Percentiles rank a stretch among this genome's conserved stretches.
Evolutionary conservation across 1,284 basidiomycete genomes (phyloP).

Genomic region (Volvariella volvacea): DNA sequence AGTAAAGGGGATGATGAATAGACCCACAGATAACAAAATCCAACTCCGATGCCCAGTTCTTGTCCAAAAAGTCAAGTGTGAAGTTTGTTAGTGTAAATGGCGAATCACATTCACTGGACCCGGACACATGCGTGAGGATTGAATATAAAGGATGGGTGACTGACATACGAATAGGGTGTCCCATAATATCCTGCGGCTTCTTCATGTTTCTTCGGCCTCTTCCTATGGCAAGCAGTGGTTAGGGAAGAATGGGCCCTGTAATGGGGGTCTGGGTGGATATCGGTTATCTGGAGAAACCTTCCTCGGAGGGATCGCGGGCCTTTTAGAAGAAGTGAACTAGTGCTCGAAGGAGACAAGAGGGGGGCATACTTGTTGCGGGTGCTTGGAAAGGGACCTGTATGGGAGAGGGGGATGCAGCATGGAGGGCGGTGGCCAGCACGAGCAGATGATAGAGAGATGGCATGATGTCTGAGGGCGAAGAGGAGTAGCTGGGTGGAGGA

Average conservation of each 20-base stretch:
- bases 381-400: slow-evolving; percentile 20
- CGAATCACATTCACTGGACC: slow-evolving; percentile 79
- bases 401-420: slow-evolving; percentile 12
- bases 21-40: slow-evolving; percentile 81
- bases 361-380: slow-evolving; percentile 2
- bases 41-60: slow-evolving; percentile 77
- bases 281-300: slow-evolving; percentile 71
- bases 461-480: slow-evolving; percentile 1
- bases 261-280: slow-evolving; percentile 74
- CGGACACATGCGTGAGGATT: slow-evolving; percentile 3
- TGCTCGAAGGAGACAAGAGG: neutral
- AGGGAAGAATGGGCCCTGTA: slow-evolving; percentile 45
- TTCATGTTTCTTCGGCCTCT: slow-evolving; percentile 41
- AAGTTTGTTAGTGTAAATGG: slow-evolving; percentile 74
- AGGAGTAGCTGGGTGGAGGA: neutral
- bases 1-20: slow-evolving; percentile 14
- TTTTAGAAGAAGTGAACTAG: slow-evolving; percentile 16
- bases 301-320: slow-evolving; percentile 54
- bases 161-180: slow-evolving; percentile 50
- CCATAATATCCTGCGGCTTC: slow-evolving; percentile 47
- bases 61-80: slow-evolving; percentile 76
- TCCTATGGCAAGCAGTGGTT: slow-evolving; percentile 58
- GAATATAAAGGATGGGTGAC: neutral
- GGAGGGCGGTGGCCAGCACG: slow-evolving; percentile 8
- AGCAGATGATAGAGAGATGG: neutral